Evolutionary conservation across 352 stramenopile species (phyloP).

Genomic region (Achlya hypogyna): DNA sequence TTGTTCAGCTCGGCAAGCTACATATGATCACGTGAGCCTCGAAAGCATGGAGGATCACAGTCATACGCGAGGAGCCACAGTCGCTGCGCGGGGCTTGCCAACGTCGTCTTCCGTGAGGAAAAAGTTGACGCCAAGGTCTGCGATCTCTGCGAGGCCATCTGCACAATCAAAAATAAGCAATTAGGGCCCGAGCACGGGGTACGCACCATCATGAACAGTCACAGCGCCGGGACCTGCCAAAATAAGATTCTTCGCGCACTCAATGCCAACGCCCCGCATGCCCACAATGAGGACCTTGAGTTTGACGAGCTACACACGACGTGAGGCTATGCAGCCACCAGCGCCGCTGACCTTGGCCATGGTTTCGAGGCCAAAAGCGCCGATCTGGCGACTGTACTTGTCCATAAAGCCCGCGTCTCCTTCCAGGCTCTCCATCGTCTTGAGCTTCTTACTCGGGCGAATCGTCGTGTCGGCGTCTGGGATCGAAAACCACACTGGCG

Average conservation of each 20-base stretch:
- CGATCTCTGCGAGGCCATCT: constrained; percentile 60
- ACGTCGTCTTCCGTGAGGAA: constrained; percentile 83
- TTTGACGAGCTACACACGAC: constrained; percentile 45
- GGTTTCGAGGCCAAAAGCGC: constrained; percentile 85
- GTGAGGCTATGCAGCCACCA: not conserved
- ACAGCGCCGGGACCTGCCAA: constrained; percentile 82
- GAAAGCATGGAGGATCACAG: constrained; percentile 23
- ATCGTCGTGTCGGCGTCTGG: constrained; percentile 1
- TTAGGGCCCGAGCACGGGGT: not conserved
- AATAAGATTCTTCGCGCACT: constrained; percentile 91
- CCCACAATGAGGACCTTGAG: constrained; percentile 80
- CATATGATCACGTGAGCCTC: not conserved
- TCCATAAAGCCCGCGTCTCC: constrained; percentile 88
- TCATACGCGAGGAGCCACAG: constrained; percentile 47
- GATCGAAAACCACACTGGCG: not conserved
- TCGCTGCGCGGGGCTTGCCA: constrained; percentile 45
- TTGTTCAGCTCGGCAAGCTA: constrained; percentile 87
- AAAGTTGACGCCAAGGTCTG: constrained; percentile 91
- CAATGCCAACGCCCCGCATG: constrained; percentile 78
- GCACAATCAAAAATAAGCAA: not conserved
- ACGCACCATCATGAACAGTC: constrained; percentile 72
- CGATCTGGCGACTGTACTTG: constrained; percentile 91
- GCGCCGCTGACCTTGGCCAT: constrained; percentile 80
- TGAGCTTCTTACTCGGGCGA: constrained; percentile 11
- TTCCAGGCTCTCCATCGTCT: constrained; percentile 51